Percentiles rank a stretch among this genome's conserved stretches.
Conservation (phyloP, 495 filamentous ascomycete species). For the Recurvomyces mirabilis region DNA sequence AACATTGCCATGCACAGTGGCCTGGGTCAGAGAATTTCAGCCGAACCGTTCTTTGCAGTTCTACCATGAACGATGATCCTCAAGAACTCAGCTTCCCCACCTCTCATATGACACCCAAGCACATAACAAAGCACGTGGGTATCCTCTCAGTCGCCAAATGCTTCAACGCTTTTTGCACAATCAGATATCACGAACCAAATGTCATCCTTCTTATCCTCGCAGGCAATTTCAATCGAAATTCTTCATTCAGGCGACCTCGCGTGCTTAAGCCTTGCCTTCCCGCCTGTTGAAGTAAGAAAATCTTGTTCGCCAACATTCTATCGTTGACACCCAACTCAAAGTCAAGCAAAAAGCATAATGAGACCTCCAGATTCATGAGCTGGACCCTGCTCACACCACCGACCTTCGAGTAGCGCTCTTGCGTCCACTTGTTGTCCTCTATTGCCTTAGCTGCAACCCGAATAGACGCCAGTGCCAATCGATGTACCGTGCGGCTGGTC, state of each 20-base stretch:
- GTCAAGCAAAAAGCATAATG: slow-evolving; percentile 33
- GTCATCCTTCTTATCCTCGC: slow-evolving; percentile 12
- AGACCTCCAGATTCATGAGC: slow-evolving; percentile 74
- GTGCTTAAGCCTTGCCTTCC: slow-evolving; percentile 13
- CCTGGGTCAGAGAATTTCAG: no score
- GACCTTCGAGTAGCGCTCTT: slow-evolving; percentile 72
- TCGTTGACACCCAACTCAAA: slow-evolving; percentile 28
- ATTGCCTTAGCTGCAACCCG: slow-evolving; percentile 84
- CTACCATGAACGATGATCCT: no score
- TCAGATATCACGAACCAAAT: neutral
- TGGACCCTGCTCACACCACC: slow-evolving; percentile 77
- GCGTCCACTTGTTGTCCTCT: slow-evolving; percentile 79
- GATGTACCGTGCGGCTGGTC: slow-evolving; percentile 74
- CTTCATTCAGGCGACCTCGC: slow-evolving; percentile 9
- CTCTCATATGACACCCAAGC: no score
- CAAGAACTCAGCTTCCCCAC: no score
- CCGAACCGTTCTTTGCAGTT: no score
- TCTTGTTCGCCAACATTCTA: slow-evolving; percentile 9
- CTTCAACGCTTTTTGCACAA: no score
- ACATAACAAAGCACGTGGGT: no score
- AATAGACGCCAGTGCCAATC: slow-evolving; percentile 71
- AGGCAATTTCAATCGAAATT: slow-evolving; percentile 21
- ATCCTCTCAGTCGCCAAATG: no score
- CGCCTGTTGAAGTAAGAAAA: slow-evolving; percentile 20
- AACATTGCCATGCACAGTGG: no score